Conservation (phyloP, 441 rosid genomes). For the Jatropha multifida region DNA sequence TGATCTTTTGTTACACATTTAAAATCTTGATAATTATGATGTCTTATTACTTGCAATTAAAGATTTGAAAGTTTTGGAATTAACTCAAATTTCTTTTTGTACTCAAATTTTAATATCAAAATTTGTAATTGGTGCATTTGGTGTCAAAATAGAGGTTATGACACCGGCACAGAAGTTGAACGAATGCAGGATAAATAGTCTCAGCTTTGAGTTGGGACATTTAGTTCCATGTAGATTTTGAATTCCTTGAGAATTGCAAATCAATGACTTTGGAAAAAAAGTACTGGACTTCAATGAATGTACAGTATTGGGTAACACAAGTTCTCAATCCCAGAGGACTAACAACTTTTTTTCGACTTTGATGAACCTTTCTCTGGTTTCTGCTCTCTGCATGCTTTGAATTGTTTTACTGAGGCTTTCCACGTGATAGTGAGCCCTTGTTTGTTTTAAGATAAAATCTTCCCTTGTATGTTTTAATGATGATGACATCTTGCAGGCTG, state of each 20-base stretch:
- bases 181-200: neutral
- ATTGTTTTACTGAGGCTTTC: neutral
- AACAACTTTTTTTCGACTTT: neutral
- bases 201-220: neutral
- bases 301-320: neutral
- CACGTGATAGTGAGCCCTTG: neutral
- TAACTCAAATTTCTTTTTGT: neutral
- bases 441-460: too few relatives aligned
- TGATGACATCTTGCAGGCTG: conserved; percentile 44
- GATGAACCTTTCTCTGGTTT: neutral
- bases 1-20: neutral
- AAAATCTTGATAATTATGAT: neutral
- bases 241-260: neutral
- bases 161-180: neutral
- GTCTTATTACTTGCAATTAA: neutral
- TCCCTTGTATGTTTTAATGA: neutral
- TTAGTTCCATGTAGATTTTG: neutral
- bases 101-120: neutral
- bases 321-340: neutral
- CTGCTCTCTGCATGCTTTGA: neutral
- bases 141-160: neutral
- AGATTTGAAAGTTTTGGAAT: neutral
- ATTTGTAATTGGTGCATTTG: neutral
- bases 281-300: neutral
- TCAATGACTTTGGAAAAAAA: neutral